These are phyloP conservation scores for Tilletia indica DNA, from an alignment of 1,284 basidiomycete species.

Conservation along the genomic window DNA sequence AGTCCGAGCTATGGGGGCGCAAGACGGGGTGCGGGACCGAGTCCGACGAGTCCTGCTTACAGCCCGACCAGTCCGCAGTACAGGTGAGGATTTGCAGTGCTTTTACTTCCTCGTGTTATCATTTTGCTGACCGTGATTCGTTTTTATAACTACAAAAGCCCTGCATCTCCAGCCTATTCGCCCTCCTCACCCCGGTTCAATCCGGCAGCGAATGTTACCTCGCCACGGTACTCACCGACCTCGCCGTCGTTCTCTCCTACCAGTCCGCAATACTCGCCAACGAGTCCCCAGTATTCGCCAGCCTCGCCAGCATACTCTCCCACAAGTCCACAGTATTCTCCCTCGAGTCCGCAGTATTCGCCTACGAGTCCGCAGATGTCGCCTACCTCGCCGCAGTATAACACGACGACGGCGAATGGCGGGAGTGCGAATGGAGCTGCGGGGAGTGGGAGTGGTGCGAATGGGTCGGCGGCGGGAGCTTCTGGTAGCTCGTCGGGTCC, in stretches of 20 bases:
- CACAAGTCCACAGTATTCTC: constrained; percentile 59
- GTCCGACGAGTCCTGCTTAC: constrained; percentile 19
- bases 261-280: constrained; percentile 49
- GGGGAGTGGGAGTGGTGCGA: not conserved
- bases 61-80: constrained; percentile 20
- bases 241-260: constrained; percentile 62
- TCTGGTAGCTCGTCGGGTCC: not conserved
- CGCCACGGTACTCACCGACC: constrained; percentile 18
- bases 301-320: constrained; percentile 71
- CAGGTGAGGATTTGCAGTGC: constrained; percentile 17
- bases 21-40: constrained; percentile 15
- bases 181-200: constrained; percentile 16
- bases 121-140: not conserved
- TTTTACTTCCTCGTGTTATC: not conserved
- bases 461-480: not conserved
- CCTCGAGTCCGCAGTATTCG: constrained; percentile 41
- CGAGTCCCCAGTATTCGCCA: constrained; percentile 26
- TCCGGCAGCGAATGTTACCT: not conserved
- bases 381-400: constrained; percentile 25
- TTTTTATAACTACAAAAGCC: not conserved
- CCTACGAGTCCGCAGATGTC: constrained; percentile 29
- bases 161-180: constrained; percentile 18
- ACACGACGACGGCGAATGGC: not conserved
- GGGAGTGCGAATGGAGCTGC: not conserved
- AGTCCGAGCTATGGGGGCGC: constrained; percentile 38